Evolutionary conservation across 805 yeast genomes (phyloP).

Genomic region (Kodamaea neixiangensis): DNA sequence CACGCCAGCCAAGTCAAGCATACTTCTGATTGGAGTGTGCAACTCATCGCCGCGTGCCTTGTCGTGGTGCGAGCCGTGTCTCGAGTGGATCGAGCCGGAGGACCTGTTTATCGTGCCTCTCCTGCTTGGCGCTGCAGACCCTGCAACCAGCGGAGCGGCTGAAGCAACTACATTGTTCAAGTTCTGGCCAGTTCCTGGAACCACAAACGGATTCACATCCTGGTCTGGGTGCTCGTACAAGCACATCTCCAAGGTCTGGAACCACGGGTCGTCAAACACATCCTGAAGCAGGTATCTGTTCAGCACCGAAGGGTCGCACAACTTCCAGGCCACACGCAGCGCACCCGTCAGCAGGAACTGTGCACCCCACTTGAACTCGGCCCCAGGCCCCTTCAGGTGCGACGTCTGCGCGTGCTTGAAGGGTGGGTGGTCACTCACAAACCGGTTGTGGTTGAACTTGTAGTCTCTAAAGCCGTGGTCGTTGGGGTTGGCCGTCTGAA

Average conservation of each 20-base stretch:
- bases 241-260: conserved; percentile 59
- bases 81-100: conserved; percentile 1
- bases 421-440: conserved; percentile 41
- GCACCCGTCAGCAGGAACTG: conserved; percentile 59
- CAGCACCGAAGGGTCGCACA: conserved; percentile 61
- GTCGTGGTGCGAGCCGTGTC: conserved; percentile 10
- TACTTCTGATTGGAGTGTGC: conserved; percentile 37
- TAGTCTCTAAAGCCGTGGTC: conserved; percentile 57
- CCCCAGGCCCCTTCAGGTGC: conserved; percentile 60
- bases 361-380: conserved; percentile 69
- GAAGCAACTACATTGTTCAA: conserved; percentile 8
- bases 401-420: conserved; percentile 48
- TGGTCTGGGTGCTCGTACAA: conserved; percentile 50
- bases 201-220: conserved; percentile 35
- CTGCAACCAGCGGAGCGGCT: conserved; percentile 5
- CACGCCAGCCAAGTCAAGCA: conserved; percentile 35
- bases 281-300: conserved; percentile 56
- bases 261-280: conserved; percentile 66
- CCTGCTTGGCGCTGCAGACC: conserved; percentile 17
- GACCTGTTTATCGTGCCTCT: conserved; percentile 26
- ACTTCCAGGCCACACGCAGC: conserved; percentile 71
- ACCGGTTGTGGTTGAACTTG: conserved; percentile 47
- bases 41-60: conserved; percentile 18
- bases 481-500: conserved; percentile 51
- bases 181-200: conserved; percentile 26